Conservation (phyloP, 257 asterid species). For the Cinchona pubescens region DNA sequence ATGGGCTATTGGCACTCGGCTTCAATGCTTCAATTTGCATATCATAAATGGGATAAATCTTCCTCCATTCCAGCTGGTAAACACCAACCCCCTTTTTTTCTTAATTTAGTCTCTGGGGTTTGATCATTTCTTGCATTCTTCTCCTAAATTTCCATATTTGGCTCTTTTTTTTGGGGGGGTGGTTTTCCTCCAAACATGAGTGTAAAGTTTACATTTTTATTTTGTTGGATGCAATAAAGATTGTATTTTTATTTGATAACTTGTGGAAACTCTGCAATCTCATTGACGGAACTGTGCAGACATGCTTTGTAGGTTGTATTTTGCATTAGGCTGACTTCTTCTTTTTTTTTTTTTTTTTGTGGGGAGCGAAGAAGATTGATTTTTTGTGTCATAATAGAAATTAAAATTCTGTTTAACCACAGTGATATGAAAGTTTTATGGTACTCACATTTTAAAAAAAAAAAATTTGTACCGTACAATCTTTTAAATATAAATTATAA, state of each 20-base stretch:
- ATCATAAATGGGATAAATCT: constrained; percentile 88
- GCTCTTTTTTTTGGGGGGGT: neutral
- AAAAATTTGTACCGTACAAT: no score
- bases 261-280: no score
- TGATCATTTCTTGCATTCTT: neutral
- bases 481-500: no score
- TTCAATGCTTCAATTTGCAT: constrained; percentile 70
- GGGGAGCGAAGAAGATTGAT: no score
- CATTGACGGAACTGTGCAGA: no score
- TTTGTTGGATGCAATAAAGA: neutral
- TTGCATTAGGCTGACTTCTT: no score
- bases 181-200: neutral
- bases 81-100: neutral
- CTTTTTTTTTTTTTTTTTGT: no score
- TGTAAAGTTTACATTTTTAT: neutral
- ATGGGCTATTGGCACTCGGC: constrained; percentile 56
- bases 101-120: neutral
- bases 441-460: no score
- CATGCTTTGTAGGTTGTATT: no score
- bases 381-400: no score
- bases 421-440: no score
- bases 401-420: no score
- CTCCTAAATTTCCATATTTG: neutral
- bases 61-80: constrained; percentile 83
- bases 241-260: neutral